These are phyloP conservation scores for Tolypocladium sp. DNA, from an alignment of 2,329 filamentous ascomycete genomes.

Conservation along the genomic window DNA sequence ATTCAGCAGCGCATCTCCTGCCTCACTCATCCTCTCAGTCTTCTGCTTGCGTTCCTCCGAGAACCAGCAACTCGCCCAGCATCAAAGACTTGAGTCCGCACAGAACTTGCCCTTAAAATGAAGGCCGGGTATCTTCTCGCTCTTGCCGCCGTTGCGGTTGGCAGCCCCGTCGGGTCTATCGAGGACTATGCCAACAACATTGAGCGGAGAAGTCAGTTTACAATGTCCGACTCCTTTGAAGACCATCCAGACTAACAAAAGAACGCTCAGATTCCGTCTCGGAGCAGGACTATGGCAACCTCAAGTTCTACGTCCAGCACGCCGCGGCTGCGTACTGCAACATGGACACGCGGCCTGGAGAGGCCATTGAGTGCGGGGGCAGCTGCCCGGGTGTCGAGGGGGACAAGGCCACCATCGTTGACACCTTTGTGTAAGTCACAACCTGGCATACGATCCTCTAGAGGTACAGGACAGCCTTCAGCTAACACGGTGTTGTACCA, in stretches of 20 bases:
- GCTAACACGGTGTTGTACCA: constrained; percentile 13
- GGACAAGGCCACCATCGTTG: constrained; percentile 32
- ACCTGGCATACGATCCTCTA: background rate
- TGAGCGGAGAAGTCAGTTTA: constrained; percentile 22
- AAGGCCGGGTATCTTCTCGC: background rate
- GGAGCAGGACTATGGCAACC: constrained; percentile 22
- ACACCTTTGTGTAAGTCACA: constrained; percentile 28
- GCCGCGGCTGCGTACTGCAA: constrained; percentile 47
- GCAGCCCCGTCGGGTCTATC: constrained; percentile 4
- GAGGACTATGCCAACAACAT: constrained; percentile 16
- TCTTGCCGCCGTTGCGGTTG: background rate
- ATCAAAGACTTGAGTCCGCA: background rate
- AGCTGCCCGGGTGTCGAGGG: constrained; percentile 34
- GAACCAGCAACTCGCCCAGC: background rate
- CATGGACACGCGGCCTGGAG: constrained; percentile 25
- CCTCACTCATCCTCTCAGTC: background rate
- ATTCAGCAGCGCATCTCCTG: background rate
- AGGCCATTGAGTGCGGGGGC: constrained; percentile 31
- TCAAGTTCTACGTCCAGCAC: constrained; percentile 43
- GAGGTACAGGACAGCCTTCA: background rate
- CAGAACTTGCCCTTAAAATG: background rate
- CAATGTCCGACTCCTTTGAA: background rate
- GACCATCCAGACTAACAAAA: background rate
- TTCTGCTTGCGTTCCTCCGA: background rate
- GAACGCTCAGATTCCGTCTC: constrained; percentile 11